Percentiles rank a stretch among this genome's conserved stretches.
phyloP scores from a whole-genome alignment of 495 filamentous ascomycete species.

The Rostrohypoxylon terebratum region DNA sequence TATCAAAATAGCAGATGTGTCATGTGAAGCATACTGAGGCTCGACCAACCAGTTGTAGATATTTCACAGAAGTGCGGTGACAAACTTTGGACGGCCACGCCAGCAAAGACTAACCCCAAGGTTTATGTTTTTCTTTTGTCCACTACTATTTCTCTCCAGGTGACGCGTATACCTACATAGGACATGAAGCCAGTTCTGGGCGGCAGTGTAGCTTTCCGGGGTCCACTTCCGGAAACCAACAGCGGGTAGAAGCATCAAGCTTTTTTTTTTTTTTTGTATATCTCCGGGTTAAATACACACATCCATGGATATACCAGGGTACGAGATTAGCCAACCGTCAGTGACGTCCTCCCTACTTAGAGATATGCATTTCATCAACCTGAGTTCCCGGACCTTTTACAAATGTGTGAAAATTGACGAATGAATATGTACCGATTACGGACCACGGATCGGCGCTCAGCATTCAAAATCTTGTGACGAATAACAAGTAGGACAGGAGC shows the following conservation, averaged over 20 bases:
- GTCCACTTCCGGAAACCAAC: conserved; percentile 22
- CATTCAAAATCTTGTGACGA: neutral
- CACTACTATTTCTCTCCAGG: neutral
- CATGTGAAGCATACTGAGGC: conserved; percentile 10
- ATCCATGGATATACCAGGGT: neutral
- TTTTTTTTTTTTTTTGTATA: neutral
- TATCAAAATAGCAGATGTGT: neutral
- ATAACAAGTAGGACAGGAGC: conserved; percentile 1
- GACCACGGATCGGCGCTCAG: neutral
- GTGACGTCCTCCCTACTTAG: neutral
- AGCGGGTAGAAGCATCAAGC: conserved; percentile 9
- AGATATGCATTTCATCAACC: neutral
- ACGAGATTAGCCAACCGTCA: neutral
- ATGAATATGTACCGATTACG: conserved; percentile 4
- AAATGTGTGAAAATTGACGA: neutral
- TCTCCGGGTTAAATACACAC: neutral
- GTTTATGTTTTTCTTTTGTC: neutral
- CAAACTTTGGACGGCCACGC: neutral
- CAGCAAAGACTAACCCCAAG: neutral
- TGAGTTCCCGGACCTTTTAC: neutral
- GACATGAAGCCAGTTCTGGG: conserved; percentile 1
- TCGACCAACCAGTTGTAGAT: neutral
- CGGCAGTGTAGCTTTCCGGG: conserved; percentile 9
- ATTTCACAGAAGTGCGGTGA: neutral
- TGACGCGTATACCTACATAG: conserved; percentile 9